Base-by-base conservation (phyloP, 306 rosid genomes). In the Phaseolus lunatus region DNA sequence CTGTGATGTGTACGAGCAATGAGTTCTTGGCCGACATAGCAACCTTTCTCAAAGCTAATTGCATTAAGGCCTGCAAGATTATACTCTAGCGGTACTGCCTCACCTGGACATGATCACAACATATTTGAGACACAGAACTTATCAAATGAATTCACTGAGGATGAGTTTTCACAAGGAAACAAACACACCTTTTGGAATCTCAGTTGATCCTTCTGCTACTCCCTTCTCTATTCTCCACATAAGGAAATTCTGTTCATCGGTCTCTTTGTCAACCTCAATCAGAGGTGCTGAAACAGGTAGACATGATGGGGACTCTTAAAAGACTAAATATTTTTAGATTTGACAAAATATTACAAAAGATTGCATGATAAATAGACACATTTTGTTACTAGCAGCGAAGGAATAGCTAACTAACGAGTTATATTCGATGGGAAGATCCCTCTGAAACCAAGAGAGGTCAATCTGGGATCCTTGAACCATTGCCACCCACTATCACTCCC, bases 11-110 rank as follows among this genome's bases (percentile, higher is more conserved):
- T 90, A 20, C 96, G 95, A 75, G 97, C 98, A 68, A 90, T 78
- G 81, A 95, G 88, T 79, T 95, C 97, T 75, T 92, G 97, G 58
- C 98, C 98, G 11, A 95, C 89, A 68, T 95, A 92, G 77, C 98
- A 95, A 50, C 97, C 98, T 88, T 95, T 95, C 78, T 95, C 96
- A 63, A 95, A 95, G 89, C 97, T 95, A 79, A 92, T 85, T 73
- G 97, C 97, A 65, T 90, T 92, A 78, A 95, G 91, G 67, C 89
- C 97, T 67, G 70, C 98, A 86, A 95, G 81, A 81, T 92, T 95
- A 84, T 92, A 95, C 83, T 95, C 98, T 3, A 90, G 97, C 5
- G 96, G 97, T 58, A 92, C 85, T 54, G 97, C 95, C 81, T 92
- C 97, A 57, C 97, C 97, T 95, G 80, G 66, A 80, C 67, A 77